A percentile compares a stretch with the other conserved stretches of the same genome.
Evolutionary conservation across 2,329 filamentous ascomycete species (phyloP).

Genomic region (Calonectria multiphialidica): DNA sequence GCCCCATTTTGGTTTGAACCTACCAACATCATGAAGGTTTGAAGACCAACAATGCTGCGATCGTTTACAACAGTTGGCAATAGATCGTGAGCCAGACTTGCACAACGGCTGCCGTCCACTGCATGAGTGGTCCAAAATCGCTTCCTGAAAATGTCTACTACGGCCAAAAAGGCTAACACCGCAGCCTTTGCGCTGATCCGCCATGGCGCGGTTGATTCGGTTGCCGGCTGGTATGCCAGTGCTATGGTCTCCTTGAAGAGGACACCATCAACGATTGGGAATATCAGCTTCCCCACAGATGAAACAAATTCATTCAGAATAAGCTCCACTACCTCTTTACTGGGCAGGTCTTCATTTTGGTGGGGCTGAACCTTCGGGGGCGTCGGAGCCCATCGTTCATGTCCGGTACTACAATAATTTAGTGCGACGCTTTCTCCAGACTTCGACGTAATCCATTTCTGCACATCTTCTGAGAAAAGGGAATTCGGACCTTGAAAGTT

Average conservation of each 20-base stretch:
- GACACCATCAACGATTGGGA: constrained; percentile 61
- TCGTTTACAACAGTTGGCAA: constrained; percentile 57
- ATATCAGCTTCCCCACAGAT: constrained; percentile 46
- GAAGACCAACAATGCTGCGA: constrained; percentile 56
- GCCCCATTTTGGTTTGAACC: too few species aligned
- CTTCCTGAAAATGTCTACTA: constrained; percentile 42
- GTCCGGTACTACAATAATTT: neutral
- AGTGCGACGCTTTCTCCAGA: neutral
- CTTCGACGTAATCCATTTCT: neutral
- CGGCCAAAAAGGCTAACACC: constrained; percentile 61
- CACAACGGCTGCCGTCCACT: constrained; percentile 56
- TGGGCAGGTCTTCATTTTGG: neutral
- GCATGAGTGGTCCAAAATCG: constrained; percentile 22
- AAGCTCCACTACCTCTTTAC: neutral
- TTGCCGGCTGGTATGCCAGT: constrained; percentile 54
- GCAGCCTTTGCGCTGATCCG: constrained; percentile 56
- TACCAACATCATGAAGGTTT: constrained; percentile 63
- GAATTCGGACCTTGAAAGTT: neutral
- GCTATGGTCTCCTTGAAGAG: constrained; percentile 60
- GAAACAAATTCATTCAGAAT: neutral
- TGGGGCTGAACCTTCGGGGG: neutral
- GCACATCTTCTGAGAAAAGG: neutral
- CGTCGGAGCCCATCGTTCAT: neutral
- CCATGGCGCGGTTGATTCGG: constrained; percentile 29
- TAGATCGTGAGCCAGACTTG: constrained; percentile 55